Base-by-base conservation (phyloP, 2,329 filamentous ascomycete genomes). In the Paecilomyces niveus region DNA sequence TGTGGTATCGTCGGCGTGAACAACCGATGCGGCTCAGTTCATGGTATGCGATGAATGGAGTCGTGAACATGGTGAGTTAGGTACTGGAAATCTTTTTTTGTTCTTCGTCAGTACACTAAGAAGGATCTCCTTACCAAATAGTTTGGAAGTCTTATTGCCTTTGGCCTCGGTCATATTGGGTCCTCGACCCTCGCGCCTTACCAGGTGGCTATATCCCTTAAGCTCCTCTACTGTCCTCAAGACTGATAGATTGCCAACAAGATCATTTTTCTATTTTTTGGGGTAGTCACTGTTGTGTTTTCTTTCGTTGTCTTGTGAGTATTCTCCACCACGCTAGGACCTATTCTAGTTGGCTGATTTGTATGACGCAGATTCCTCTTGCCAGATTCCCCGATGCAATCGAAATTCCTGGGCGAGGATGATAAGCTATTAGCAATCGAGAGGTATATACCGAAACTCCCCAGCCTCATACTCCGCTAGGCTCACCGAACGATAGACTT, bases 351-450 rank as follows among this genome's bases (percentile, higher is more conserved):
- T 10, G 7, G 11, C 58, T 61, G 24, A 65, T 49, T 0, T 9
- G 26, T 55, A 2, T 11, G 4, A 35, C 26, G n/a, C 52, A 68
- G 66, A 7, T 15, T 80, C 18, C 80, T 81, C 55, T 85, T 89
- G 78, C 86, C 86, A 0, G 86, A 89, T 63, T 85, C 83, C 0
- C 85, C 86, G 0, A 80, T 85, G 65, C 78, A 82, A 22, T 80
- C 84, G 1, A 82, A 80, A 21, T 87, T 85, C 54, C 74, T 87
- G 1, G 76, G 72, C 0, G 77, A 81, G 3, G 74, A 81, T 13
- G 84, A 87, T 53, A 85, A 82, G 57, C 65, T 84, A 0, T 71
- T 86, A 9, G 83, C 84, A 0, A 78, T 86, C 10, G 84, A 87
- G 65, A 75, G 84, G 53, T 70, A 62, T 8, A 26, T 6, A 52